Base-by-base conservation (phyloP, 768 basidiomycete genomes). In the Tremella yokohamensis region DNA sequence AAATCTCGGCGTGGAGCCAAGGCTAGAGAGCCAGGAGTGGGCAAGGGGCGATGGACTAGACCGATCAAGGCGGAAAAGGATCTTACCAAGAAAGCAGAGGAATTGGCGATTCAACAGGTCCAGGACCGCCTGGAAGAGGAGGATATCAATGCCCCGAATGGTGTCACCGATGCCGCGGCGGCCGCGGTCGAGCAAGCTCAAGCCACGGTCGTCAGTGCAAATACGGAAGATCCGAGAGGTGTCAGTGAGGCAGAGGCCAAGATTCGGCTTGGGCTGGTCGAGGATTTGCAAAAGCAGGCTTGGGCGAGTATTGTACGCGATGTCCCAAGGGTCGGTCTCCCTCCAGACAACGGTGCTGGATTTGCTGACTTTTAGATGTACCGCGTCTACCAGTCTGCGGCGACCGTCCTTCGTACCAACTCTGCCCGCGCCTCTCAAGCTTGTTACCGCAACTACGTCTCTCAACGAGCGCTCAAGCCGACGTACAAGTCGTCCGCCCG, bases 281-380 rank as follows among this genome's bases (percentile, higher is more conserved):
- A 69, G 47, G 70, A 72, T 12, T 34, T 69, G 24, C 65, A 69
- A 62, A 60, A 57, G 48, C 55, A 54, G 40, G 62, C 56, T 44
- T 72, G 70, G 70, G 50, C 40, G n/a, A 56, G 26, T 16, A 57
- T 72, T 18, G 68, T 69, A 12, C 52, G 60, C 50, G 70, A 72
- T 64, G 56, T 72, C 1, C 70, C 70, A 15, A 67, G 58, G 64
- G 70, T 72, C 45, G 47, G 61, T 62, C 37, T 40, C n/a, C 26
- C 34, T 51, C 48, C 37, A 25, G n/a, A n/a, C n/a, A n/a, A n/a
- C n/a, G n/a, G n/a, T n/a, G n/a, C 29, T 34, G 29, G 29, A 34
- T 34, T 34, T 16, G n/a, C 26, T 50, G 18, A 25, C 18, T 39
- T 18, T 2, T 51, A 70, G 69, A 56, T 71, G 25, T 72, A 72